Conservation (phyloP, 1,284 basidiomycete species). For the Serendipita sp. region DNA sequence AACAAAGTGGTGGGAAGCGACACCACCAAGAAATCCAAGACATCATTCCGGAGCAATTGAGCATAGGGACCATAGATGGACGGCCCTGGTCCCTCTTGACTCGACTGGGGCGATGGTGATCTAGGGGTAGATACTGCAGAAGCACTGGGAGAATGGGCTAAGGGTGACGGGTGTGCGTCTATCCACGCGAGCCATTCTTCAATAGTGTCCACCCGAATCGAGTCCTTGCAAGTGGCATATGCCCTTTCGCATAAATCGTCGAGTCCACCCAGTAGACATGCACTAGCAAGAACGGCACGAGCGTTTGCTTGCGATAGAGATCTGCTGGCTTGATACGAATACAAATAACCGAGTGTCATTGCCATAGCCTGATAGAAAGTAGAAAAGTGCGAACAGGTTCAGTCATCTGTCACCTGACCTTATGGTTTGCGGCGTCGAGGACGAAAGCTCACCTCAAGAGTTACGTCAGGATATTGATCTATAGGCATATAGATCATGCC, state of each 20-base stretch:
- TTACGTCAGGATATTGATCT: slow-evolving; percentile 65
- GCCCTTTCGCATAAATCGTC: slow-evolving; percentile 65
- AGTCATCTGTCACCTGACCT: not conserved
- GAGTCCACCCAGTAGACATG: slow-evolving; percentile 71
- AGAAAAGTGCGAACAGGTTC: slow-evolving; percentile 8
- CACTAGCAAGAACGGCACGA: slow-evolving; percentile 66
- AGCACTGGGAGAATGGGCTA: slow-evolving; percentile 21
- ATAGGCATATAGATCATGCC: slow-evolving; percentile 59
- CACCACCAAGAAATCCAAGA: slow-evolving; percentile 62
- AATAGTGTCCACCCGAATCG: slow-evolving; percentile 59
- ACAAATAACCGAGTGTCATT: slow-evolving; percentile 69
- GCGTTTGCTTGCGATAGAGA: slow-evolving; percentile 62
- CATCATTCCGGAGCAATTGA: slow-evolving; percentile 49
- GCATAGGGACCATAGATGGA: slow-evolving; percentile 61
- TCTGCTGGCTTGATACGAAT: slow-evolving; percentile 54
- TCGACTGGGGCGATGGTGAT: slow-evolving; percentile 7
- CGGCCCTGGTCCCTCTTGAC: slow-evolving; percentile 19
- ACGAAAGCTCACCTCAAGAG: slow-evolving; percentile 55
- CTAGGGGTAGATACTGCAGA: slow-evolving; percentile 1
- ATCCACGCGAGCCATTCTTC: slow-evolving; percentile 64
- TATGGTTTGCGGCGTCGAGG: not conserved
- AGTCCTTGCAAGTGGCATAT: slow-evolving; percentile 61
- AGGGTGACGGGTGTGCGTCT: slow-evolving; percentile 37
- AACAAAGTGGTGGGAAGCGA: slow-evolving; percentile 49
- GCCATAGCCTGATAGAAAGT: slow-evolving; percentile 42